Conservation (phyloP, 2,329 filamentous ascomycete genomes). For the Trichoderma breve region DNA sequence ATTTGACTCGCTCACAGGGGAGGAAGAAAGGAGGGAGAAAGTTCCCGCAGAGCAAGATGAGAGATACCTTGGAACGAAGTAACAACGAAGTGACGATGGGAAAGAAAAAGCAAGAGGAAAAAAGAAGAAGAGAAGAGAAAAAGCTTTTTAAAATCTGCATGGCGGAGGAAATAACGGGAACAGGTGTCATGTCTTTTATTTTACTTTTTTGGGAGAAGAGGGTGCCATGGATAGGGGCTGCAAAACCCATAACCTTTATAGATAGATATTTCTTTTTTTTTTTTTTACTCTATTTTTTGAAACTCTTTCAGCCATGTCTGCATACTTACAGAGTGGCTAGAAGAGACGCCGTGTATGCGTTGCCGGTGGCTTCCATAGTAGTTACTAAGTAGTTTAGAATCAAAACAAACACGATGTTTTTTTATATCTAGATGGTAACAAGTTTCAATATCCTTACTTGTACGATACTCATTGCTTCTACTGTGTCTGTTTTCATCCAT, state of each 20-base stretch:
- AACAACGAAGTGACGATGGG: not conserved
- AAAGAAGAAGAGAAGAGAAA: not conserved
- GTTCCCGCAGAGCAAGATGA: not conserved
- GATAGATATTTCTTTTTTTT: conserved; percentile 11
- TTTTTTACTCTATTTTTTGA: not conserved
- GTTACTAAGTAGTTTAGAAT: conserved; percentile 10
- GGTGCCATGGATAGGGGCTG: not conserved
- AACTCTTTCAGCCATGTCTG: not conserved
- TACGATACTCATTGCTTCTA: not conserved
- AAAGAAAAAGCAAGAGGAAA: not conserved
- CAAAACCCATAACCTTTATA: conserved; percentile 16
- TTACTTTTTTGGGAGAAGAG: not conserved
- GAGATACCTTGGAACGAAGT: conserved; percentile 16
- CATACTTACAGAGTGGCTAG: conserved; percentile 1
- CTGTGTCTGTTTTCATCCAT: not conserved
- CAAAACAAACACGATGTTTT: not conserved
- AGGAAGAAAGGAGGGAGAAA: not conserved
- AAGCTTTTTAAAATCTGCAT: not conserved
- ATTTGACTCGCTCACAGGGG: not conserved
- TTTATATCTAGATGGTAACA: not conserved
- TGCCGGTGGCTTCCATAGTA: conserved; percentile 7
- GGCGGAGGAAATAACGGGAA: conserved; percentile 8
- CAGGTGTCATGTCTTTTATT: not conserved
- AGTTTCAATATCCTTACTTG: not conserved
- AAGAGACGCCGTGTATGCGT: conserved; percentile 6